Percentiles rank a stretch among this genome's conserved stretches.
phyloP scores from a whole-genome alignment of 139 green algal species.

The Coelastrella sp. region DNA sequence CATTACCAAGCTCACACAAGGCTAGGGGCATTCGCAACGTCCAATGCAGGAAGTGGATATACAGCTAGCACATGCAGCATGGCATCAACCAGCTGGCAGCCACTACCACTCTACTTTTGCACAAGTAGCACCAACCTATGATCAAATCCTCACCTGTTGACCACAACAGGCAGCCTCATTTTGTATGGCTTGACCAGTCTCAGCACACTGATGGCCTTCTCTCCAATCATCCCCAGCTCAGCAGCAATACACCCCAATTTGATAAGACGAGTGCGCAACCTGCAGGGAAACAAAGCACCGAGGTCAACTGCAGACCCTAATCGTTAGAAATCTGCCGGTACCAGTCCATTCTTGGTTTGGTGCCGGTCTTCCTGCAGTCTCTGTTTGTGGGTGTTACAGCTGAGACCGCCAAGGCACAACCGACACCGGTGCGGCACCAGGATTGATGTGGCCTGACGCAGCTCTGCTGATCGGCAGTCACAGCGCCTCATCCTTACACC shows the following conservation, averaged over 20 bases:
- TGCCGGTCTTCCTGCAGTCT: too few relatives aligned
- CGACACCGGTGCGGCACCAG: too few relatives aligned
- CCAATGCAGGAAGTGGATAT: too few relatives aligned
- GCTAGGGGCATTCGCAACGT: too few relatives aligned
- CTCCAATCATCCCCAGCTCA: constrained; percentile 11
- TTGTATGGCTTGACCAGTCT: constrained; percentile 29
- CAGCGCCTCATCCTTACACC: too few relatives aligned
- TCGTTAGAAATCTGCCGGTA: not conserved
- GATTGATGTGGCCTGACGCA: too few relatives aligned
- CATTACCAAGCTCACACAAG: too few relatives aligned
- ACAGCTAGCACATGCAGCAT: too few relatives aligned
- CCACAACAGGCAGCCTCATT: constrained; percentile 16
- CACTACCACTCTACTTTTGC: not conserved
- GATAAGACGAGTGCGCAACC: constrained; percentile 28
- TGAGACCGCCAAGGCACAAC: too few relatives aligned
- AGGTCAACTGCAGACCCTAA: not conserved
- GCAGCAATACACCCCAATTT: constrained; percentile 32
- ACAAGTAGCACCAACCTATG: not conserved
- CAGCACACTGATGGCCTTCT: constrained; percentile 39
- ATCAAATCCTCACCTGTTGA: not conserved
- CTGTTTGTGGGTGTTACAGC: too few relatives aligned
- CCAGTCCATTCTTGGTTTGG: too few relatives aligned
- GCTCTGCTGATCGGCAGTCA: too few relatives aligned
- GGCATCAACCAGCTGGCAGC: not conserved
- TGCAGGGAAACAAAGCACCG: not conserved